These are phyloP conservation scores for Geosiphon pyriformis DNA, from an alignment of 192 early-diverging fungal species.

Conservation along the genomic window DNA sequence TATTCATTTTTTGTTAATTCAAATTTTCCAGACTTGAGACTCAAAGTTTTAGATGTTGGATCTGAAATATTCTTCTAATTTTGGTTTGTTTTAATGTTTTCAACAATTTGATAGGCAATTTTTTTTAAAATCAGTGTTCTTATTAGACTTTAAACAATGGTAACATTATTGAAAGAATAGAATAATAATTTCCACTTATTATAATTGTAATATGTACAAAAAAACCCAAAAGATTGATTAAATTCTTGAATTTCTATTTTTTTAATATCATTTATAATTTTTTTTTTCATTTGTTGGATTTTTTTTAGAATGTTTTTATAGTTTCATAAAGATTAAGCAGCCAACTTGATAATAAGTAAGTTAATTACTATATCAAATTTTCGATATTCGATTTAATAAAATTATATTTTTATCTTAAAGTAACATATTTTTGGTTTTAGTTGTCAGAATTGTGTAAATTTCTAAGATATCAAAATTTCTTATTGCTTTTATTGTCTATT, in stretches of 20 bases:
- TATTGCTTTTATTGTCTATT: neutral
- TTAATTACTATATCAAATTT: neutral
- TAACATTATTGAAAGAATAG: neutral
- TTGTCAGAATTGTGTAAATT: neutral
- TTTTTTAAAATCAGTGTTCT: neutral
- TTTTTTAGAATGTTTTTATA: neutral
- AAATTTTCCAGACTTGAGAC: neutral
- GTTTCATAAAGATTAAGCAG: neutral
- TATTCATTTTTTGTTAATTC: neutral
- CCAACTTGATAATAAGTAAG: neutral
- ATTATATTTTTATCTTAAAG: neutral
- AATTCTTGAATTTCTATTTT: neutral
- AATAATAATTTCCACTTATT: neutral
- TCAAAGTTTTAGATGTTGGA: neutral
- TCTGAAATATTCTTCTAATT: neutral
- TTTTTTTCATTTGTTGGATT: neutral
- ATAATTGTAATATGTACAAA: neutral
- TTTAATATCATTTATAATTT: neutral
- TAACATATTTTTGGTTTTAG: neutral
- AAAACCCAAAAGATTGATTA: neutral
- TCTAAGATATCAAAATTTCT: neutral
- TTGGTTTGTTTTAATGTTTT: neutral
- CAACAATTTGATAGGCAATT: neutral
- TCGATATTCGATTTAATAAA: neutral
- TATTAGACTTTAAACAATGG: neutral